Evolutionary conservation across 2,329 filamentous ascomycete genomes (phyloP), one percentile per base, ranked within the genome.

Genomic region (Simplicillium sp.): DNA sequence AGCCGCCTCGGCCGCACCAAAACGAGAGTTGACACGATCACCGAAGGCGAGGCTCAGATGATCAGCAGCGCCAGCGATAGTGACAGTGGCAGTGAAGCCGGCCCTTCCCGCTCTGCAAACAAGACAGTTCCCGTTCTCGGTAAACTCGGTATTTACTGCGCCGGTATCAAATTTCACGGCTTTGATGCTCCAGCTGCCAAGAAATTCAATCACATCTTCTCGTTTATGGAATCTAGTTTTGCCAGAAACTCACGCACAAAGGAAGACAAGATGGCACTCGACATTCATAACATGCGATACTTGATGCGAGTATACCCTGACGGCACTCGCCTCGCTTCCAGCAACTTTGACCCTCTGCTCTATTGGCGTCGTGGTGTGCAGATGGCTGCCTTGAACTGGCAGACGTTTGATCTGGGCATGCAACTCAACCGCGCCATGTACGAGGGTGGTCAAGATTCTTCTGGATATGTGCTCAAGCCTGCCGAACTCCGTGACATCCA

Each of bases 351-450:
- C 54, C 92, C 92, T 1, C 75, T 95, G 48, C 81, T 83, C 46
- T 94, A 92, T 58, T 98, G 92, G 92, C 82, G 90, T 39, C 82
- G 87, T 34, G 92, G 92, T 28, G 92, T 96, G 14, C 92, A 98
- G 63, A 97, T 98, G 90, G 88, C 85, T 12, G 92, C 92, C 1
- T 71, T 97, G 47, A 98, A 98, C 64, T 97, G 92, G 90, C 92
- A 98, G 64, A 97, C 89, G 0, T 96, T 94, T 55, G 92, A 97
- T 56, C 73, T 94, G 14, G 87, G 89, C 36, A 92, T 96, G 77
- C 90, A 97, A 57, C 75, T 97, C 60, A 97, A 97, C 58, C 85
- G 92, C 50, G 92, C 92, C 54, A 97, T 98, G 92, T 98, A 96
- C 57, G 84, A 88, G 36, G 86, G 87, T 43, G 87, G 87, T 34